Percentiles rank a stretch among this genome's conserved stretches.
phyloP scores from a whole-genome alignment of 1,284 basidiomycete genomes.

The Thelephora terrestris region DNA sequence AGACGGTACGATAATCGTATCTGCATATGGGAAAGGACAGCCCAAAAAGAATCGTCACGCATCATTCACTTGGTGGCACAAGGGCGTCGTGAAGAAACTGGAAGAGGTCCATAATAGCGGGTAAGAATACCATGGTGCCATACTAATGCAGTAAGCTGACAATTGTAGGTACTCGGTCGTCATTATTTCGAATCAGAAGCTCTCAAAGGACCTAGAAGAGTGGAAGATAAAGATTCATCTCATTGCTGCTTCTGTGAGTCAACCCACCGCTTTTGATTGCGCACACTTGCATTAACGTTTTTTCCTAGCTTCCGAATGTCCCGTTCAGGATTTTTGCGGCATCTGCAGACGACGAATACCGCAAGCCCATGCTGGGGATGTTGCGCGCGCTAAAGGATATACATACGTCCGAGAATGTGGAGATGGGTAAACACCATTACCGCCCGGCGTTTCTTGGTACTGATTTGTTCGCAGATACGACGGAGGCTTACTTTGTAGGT shows the following conservation, averaged over 20 bases:
- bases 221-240: conserved; percentile 73
- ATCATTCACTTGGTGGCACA: conserved; percentile 75
- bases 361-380: conserved; percentile 90
- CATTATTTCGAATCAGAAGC: conserved; percentile 72
- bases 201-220: conserved; percentile 36
- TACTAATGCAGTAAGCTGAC: no score
- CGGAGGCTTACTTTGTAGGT: conserved; percentile 70
- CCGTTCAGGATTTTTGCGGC: conserved; percentile 81
- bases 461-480: conserved; percentile 41
- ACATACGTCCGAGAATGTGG: conserved; percentile 44
- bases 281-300: not conserved
- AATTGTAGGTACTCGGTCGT: conserved; percentile 57
- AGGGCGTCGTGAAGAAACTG: conserved; percentile 54
- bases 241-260: conserved; percentile 58
- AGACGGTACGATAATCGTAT: conserved; percentile 80
- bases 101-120: conserved; percentile 50
- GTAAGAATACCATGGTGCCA: no score
- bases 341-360: conserved; percentile 59
- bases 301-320: conserved; percentile 49
- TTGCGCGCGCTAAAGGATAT: conserved; percentile 64
- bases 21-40: conserved; percentile 37
- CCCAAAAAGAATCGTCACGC: conserved; percentile 23
- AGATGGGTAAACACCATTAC: conserved; percentile 45
- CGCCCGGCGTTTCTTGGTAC: not conserved
- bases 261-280: not conserved